phyloP scores from a whole-genome alignment of 345 rosid genomes.

The Eucalyptus pumila region DNA sequence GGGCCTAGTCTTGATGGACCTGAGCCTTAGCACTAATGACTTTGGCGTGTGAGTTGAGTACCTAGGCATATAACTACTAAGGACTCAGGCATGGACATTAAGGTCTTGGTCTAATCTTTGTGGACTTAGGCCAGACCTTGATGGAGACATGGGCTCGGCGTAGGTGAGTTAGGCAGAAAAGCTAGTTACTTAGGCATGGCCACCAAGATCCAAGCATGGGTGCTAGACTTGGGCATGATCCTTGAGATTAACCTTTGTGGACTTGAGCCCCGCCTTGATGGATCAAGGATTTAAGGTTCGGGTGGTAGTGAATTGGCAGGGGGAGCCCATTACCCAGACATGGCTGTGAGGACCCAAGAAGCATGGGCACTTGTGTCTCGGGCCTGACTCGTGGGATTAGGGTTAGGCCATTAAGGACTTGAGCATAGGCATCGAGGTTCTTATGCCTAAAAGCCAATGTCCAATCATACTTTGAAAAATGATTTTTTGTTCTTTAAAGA shows the following conservation, averaged over 20 bases:
- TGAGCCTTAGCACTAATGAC: background rate
- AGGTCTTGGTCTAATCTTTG: background rate
- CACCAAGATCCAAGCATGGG: background rate
- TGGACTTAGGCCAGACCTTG: background rate
- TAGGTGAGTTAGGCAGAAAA: background rate
- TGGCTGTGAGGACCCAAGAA: background rate
- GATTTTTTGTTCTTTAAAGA: no score
- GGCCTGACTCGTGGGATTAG: background rate
- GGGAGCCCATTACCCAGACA: background rate
- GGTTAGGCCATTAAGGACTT: background rate
- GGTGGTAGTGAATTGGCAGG: background rate
- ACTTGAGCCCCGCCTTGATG: background rate
- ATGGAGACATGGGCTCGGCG: rapidly evolving
- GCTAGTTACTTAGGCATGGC: background rate
- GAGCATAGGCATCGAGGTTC: background rate
- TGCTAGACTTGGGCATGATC: background rate
- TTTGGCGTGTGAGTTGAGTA: background rate
- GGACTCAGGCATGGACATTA: rapidly evolving
- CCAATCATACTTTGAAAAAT: background rate
- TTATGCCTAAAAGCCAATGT: background rate
- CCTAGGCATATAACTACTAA: rapidly evolving
- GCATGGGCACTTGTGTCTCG: background rate
- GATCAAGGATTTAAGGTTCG: background rate
- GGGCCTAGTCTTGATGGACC: background rate
- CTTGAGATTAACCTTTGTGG: background rate